phyloP scores from a whole-genome alignment of 129 eudicot genomes.

The Scalesia atractyloides region DNA sequence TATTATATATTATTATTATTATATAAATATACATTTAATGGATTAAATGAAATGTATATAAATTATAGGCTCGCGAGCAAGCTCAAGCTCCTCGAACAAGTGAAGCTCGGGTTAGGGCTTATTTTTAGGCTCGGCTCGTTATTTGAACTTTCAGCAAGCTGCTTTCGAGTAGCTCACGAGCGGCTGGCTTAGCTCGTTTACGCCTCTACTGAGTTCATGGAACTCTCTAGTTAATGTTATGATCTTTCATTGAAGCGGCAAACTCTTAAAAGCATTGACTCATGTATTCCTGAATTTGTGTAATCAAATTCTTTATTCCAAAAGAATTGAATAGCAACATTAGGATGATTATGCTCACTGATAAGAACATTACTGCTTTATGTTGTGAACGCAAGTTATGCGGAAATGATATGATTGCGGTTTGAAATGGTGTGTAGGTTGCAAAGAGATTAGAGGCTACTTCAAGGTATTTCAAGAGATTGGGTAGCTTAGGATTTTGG shows the following conservation, averaged over 20 bases:
- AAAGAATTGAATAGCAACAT: not conserved
- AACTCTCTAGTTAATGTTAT: not conserved
- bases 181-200: too few species aligned
- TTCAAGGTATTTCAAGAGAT: conserved; percentile 82
- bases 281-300: not conserved
- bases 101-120: too few species aligned
- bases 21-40: too few species aligned
- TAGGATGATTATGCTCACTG: conserved; percentile 9
- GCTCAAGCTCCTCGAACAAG: too few species aligned
- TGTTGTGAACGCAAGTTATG: not conserved
- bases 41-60: too few species aligned
- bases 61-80: too few species aligned
- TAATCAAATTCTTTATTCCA: not conserved
- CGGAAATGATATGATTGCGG: not conserved
- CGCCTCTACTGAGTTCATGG: not conserved
- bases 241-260: conserved; percentile 2
- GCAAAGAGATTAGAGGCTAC: conserved; percentile 70
- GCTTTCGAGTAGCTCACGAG: too few species aligned
- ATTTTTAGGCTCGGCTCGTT: too few species aligned
- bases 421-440: conserved; percentile 47
- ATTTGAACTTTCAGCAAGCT: too few species aligned
- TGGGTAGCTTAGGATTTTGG: conserved; percentile 91
- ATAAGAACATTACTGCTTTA: not conserved
- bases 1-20: too few species aligned
- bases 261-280: not conserved